Evolutionary conservation across 495 filamentous ascomycete genomes (phyloP), one percentile per base, ranked within the genome.

Genomic region (Podospora fimiseda): DNA sequence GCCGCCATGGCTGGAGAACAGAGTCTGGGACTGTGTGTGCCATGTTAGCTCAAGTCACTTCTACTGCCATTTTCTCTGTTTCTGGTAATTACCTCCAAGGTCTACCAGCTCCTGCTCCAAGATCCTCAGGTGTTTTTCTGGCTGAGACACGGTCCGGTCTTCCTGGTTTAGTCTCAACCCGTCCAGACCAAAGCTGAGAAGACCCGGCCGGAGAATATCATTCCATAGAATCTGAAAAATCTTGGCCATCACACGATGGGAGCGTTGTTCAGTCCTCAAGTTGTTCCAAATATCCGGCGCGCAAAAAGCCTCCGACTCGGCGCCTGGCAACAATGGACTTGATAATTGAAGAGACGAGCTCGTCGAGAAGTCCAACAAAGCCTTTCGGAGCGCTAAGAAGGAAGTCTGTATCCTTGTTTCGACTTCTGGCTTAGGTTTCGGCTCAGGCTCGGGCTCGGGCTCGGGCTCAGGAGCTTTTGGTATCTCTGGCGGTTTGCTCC

Each of bases 181-280:
- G 8, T 58, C 43, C 13, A 58, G 24, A 3, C 58, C 58, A 20
- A 60, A 60, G 3, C 30, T 44, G 36, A 45, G 50, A 1, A 50
- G 46, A 24, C 53, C 50, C 0, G 49, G 58, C 3, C 58, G 50
- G 20, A 60, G 22, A n/a, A 60, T 60, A 2, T 50, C 50, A 7
- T 41, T 23, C 14, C 39, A 60, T 21, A 60, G 16, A 21, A 57
- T n/a, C 6, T 60, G 40, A n/a, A 57, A 57, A 4, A 60, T 18
- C 11, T 40, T 48, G 1, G 44, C 58, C 50, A 53, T 57, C 14
- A 60, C 54, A 7, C 53, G 38, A n/a, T 15, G 19, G 19, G 5
- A 37, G 9, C 47, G 15, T 20, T 55, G 53, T n/a, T 22, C 27
- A 9, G 8, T 0, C 11, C 14, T 38, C 24, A 33, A 19, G 2